phyloP scores from a whole-genome alignment of 2,329 filamentous ascomycete genomes.

The Dothideomycetes sp. region DNA sequence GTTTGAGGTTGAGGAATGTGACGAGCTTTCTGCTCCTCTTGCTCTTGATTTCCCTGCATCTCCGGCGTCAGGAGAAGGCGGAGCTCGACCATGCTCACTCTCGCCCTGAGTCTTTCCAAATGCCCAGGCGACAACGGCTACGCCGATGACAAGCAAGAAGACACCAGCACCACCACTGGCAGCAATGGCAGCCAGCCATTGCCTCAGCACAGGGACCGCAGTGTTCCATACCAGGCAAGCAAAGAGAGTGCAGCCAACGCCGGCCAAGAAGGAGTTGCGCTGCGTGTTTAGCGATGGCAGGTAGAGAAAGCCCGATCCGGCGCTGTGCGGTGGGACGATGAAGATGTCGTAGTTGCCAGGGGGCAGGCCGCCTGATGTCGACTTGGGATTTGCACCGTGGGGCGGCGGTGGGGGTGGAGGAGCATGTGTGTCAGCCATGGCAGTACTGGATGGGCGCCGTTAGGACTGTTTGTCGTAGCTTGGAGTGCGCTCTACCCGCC shows the following conservation, averaged over 20 bases:
- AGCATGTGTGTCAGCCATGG: neutral
- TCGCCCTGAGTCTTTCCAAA: slow-evolving; percentile 56
- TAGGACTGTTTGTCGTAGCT: slow-evolving; percentile 5
- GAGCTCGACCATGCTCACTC: slow-evolving; percentile 28
- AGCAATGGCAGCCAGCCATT: slow-evolving; percentile 64
- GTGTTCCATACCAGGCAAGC: slow-evolving; percentile 63
- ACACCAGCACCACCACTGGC: slow-evolving; percentile 66
- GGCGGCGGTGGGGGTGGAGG: slow-evolving; percentile 75
- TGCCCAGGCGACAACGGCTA: slow-evolving; percentile 72
- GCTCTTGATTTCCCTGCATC: neutral
- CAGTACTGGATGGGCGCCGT: neutral
- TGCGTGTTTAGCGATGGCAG: slow-evolving; percentile 82
- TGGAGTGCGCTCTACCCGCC: too few relatives aligned
- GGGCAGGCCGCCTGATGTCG: slow-evolving; percentile 59
- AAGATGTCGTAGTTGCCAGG: slow-evolving; percentile 95
- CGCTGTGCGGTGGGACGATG: slow-evolving; percentile 84
- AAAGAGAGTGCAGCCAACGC: slow-evolving; percentile 67
- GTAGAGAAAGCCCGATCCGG: slow-evolving; percentile 84
- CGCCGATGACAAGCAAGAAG: slow-evolving; percentile 58
- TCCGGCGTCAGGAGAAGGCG: slow-evolving; percentile 22
- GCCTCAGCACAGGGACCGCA: slow-evolving; percentile 62
- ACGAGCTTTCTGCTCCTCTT: neutral
- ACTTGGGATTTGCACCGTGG: slow-evolving; percentile 69
- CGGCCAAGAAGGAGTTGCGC: slow-evolving; percentile 83
- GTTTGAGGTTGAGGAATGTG: slow-evolving; percentile 17